Conservation (phyloP, 2,329 filamentous ascomycete species). For the Venturia pyrina region DNA sequence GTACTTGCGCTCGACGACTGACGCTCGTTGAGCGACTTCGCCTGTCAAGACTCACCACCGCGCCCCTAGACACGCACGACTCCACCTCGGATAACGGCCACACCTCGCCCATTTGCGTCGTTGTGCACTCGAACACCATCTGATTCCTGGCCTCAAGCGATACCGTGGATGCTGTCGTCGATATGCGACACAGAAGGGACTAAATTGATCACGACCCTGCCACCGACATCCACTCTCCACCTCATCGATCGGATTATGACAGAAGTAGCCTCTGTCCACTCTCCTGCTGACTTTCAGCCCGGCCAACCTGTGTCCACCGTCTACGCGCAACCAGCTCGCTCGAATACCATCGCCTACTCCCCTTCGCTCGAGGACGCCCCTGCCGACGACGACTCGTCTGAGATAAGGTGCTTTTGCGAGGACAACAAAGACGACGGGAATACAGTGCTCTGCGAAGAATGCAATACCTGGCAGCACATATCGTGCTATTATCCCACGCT, state of each 20-base stretch:
- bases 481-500: slow-evolving; percentile 78
- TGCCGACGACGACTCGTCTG: slow-evolving; percentile 69
- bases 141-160: slow-evolving; percentile 2
- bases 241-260: slow-evolving; percentile 30
- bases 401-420: slow-evolving; percentile 95
- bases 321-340: slow-evolving; percentile 16
- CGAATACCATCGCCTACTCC: slow-evolving; percentile 26
- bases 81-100: not conserved
- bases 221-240: slow-evolving; percentile 22
- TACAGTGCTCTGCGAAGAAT: slow-evolving; percentile 91
- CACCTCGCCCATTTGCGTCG: not conserved
- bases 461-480: slow-evolving; percentile 97
- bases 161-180: slow-evolving; percentile 10
- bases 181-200: slow-evolving; percentile 11
- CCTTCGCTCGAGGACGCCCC: slow-evolving; percentile 28
- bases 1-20: slow-evolving; percentile 1
- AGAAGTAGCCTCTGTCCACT: slow-evolving; percentile 30
- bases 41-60: not conserved
- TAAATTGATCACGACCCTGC: slow-evolving; percentile 19
- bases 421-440: slow-evolving; percentile 93
- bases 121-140: not conserved
- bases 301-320: slow-evolving; percentile 19
- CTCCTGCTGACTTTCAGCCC: slow-evolving; percentile 33
- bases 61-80: slow-evolving; percentile 1
- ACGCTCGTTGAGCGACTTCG: not conserved